phyloP scores from a whole-genome alignment of 1,284 basidiomycete genomes.

The Ceratobasidium sp. region DNA sequence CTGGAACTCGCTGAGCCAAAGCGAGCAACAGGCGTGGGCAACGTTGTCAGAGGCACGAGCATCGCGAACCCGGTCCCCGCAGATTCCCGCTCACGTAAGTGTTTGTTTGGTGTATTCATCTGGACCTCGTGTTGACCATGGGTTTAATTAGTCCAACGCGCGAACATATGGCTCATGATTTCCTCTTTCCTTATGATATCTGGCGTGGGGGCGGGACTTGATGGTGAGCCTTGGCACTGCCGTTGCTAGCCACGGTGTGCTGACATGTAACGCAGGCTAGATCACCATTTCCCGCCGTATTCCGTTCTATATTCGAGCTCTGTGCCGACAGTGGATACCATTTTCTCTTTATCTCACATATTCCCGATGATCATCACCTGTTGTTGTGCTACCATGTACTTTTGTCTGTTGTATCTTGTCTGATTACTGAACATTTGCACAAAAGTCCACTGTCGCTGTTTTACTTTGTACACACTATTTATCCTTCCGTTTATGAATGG shows the following conservation, averaged over 20 bases:
- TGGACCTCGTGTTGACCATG: background rate
- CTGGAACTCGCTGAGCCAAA: slow-evolving; percentile 40
- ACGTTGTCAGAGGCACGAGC: slow-evolving; percentile 33
- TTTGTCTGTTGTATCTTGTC: slow-evolving; percentile 12
- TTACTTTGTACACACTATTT: slow-evolving; percentile 27
- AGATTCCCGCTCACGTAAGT: slow-evolving; percentile 8
- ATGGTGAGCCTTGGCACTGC: background rate
- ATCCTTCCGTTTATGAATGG: slow-evolving; percentile 29
- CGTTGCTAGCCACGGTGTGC: background rate
- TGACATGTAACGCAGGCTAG: slow-evolving; percentile 1
- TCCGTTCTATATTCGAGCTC: background rate
- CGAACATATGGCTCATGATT: background rate
- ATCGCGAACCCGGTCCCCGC: slow-evolving; percentile 18
- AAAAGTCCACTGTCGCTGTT: slow-evolving; percentile 17
- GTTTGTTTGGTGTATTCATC: background rate
- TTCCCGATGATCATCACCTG: background rate
- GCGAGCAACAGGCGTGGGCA: slow-evolving; percentile 33
- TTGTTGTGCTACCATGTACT: slow-evolving; percentile 36
- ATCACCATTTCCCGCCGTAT: slow-evolving; percentile 2
- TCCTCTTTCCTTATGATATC: background rate
- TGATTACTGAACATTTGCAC: slow-evolving; percentile 29
- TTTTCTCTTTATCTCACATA: slow-evolving; percentile 29
- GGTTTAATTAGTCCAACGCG: background rate
- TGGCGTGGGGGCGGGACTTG: slow-evolving; percentile 9
- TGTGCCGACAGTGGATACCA: slow-evolving; percentile 38